Conservation (phyloP, 768 basidiomycete species). For the Mycena amicta region DNA sequence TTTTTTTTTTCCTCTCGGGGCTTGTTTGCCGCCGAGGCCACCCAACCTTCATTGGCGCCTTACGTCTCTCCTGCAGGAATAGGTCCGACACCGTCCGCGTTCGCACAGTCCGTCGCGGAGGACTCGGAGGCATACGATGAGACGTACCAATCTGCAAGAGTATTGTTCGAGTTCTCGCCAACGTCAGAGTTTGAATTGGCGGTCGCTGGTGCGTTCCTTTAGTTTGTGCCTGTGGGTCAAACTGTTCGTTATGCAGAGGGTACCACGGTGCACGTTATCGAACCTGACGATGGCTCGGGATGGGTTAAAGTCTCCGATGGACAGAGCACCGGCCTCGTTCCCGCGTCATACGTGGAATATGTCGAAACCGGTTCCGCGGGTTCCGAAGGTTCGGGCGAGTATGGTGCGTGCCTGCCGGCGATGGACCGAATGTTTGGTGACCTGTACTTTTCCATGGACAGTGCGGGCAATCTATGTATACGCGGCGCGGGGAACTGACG, state of each 20-base stretch:
- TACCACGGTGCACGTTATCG: conserved; percentile 61
- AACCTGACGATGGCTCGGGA: conserved; percentile 84
- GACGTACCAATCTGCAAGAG: conserved; percentile 54
- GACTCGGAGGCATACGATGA: conserved; percentile 40
- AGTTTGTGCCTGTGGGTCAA: neutral
- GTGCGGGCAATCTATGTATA: conserved; percentile 87
- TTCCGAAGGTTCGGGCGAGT: conserved; percentile 43
- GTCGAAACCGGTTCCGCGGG: conserved; percentile 26
- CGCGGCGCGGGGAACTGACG: conserved; percentile 69
- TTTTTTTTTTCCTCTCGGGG: no score
- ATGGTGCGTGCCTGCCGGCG: conserved; percentile 45
- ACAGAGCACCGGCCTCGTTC: conserved; percentile 68
- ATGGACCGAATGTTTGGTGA: conserved; percentile 11
- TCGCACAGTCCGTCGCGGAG: conserved; percentile 44
- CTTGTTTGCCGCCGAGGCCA: no score
- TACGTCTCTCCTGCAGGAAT: no score
- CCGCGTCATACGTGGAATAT: conserved; percentile 69
- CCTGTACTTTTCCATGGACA: conserved; percentile 30
- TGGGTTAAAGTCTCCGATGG: conserved; percentile 77
- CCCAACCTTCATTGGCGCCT: no score
- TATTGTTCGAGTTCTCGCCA: conserved; percentile 74
- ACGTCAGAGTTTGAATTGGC: conserved; percentile 78
- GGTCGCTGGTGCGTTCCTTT: conserved; percentile 53
- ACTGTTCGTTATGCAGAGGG: conserved; percentile 54
- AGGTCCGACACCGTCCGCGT: conserved; percentile 57